Evolutionary conservation across 768 basidiomycete genomes (phyloP).

Genomic region (Suillus weaverae): DNA sequence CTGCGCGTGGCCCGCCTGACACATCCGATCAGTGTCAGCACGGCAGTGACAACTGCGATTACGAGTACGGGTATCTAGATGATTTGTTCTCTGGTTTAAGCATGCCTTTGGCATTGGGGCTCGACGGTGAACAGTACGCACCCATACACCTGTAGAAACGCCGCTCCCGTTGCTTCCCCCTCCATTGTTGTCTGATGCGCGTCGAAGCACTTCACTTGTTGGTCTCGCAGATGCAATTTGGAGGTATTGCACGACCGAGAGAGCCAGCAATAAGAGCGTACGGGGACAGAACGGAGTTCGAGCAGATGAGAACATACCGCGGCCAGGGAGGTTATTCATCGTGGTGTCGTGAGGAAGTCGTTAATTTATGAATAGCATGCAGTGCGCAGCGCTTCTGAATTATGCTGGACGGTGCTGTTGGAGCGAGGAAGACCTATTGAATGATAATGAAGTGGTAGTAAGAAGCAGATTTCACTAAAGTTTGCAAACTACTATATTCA

Average conservation of each 20-base stretch:
- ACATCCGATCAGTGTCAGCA: slow-evolving; percentile 24
- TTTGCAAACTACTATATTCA: neutral
- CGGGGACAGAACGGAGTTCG: neutral
- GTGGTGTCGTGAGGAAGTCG: slow-evolving; percentile 9
- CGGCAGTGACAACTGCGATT: slow-evolving; percentile 20
- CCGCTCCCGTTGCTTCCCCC: neutral
- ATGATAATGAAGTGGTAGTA: slow-evolving; percentile 2
- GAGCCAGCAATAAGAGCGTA: neutral
- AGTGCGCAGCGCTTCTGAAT: neutral
- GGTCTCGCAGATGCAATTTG: slow-evolving; percentile 9
- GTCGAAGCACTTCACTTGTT: neutral
- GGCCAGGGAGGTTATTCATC: neutral
- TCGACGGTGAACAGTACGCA: slow-evolving; percentile 15
- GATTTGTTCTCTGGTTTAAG: neutral
- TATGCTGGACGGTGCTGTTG: neutral
- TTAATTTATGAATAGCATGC: slow-evolving; percentile 3
- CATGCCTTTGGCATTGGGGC: neutral
- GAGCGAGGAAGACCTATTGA: neutral
- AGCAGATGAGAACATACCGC: neutral
- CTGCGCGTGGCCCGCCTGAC: slow-evolving; percentile 18
- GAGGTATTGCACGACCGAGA: neutral
- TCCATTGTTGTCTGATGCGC: neutral
- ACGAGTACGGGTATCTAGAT: slow-evolving; percentile 29
- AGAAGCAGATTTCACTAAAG: neutral
- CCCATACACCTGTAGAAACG: slow-evolving; percentile 23